Evolutionary conservation across 164 flowering plant species (phyloP).

Genomic region (Nelumbo lutea): DNA sequence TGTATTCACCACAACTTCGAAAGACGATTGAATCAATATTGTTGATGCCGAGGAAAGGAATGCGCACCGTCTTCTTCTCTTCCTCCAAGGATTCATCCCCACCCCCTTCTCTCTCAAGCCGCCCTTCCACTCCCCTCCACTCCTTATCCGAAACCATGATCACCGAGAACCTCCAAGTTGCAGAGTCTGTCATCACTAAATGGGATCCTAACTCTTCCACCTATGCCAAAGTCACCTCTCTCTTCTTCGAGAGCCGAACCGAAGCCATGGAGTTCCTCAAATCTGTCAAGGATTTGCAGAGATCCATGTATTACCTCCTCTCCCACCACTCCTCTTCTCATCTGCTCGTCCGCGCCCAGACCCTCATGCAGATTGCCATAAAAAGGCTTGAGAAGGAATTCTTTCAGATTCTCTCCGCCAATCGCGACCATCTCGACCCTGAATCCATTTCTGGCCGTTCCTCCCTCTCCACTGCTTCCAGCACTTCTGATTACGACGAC

Average conservation of each 20-base stretch:
- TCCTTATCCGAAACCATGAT: slow-evolving; percentile 41
- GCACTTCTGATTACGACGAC: slow-evolving; percentile 30
- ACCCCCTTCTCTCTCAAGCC: slow-evolving; percentile 14
- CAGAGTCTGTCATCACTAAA: slow-evolving; percentile 26
- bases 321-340: slow-evolving; percentile 25
- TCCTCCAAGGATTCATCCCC: slow-evolving; percentile 13
- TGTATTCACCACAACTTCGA: no score
- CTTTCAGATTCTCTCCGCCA: slow-evolving; percentile 39
- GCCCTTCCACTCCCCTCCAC: slow-evolving; percentile 12
- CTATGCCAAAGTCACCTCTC: slow-evolving; percentile 21
- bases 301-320: slow-evolving; percentile 46
- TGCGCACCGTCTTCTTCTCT: slow-evolving; percentile 17
- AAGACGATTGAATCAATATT: no score
- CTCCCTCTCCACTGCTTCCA: slow-evolving; percentile 24
- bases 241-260: slow-evolving; percentile 29
- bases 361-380: slow-evolving; percentile 59
- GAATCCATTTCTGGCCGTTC: slow-evolving; percentile 45
- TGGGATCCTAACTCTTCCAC: slow-evolving; percentile 32
- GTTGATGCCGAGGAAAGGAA: slow-evolving; percentile 20
- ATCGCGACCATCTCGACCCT: slow-evolving; percentile 36
- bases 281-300: slow-evolving; percentile 37
- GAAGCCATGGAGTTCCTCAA: slow-evolving; percentile 41
- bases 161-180: slow-evolving; percentile 37
- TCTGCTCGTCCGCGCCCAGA: slow-evolving; percentile 43
- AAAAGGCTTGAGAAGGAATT: slow-evolving; percentile 62